A percentile compares a stretch with the other conserved stretches of the same genome.
Evolutionary conservation across 1,139 yeast genomes (phyloP).

Genomic region (Hansenula sp.): DNA sequence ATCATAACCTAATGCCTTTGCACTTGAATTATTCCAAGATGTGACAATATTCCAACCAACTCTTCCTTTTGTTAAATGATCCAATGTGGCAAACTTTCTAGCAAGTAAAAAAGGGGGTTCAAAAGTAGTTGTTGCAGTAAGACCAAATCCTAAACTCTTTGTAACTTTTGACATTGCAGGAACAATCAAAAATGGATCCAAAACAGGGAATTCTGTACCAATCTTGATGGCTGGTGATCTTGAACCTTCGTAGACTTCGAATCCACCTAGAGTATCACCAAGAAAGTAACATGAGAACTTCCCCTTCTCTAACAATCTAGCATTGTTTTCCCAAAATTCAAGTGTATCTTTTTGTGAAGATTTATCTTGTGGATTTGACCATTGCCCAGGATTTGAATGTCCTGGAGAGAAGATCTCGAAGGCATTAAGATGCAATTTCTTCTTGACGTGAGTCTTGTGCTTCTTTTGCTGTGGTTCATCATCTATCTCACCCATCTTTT

Average conservation of each 20-base stretch:
- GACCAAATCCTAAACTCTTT: conserved; percentile 32
- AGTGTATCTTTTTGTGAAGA: conserved; percentile 30
- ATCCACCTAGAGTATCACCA: conserved; percentile 42
- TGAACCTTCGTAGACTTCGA: conserved; percentile 38
- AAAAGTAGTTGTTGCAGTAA: conserved; percentile 37
- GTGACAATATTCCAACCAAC: conserved; percentile 42
- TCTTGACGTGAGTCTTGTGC: conserved; percentile 3
- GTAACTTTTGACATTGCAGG: conserved; percentile 40
- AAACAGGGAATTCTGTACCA: conserved; percentile 38
- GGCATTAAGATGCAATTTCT: conserved; percentile 7
- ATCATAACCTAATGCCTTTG: conserved; percentile 33
- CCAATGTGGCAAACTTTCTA: conserved; percentile 36
- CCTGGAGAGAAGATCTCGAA: conserved; percentile 10
- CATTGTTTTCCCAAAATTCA: conserved; percentile 39
- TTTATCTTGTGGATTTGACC: conserved; percentile 39
- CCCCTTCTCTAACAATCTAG: conserved; percentile 37
- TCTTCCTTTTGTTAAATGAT: conserved; percentile 37
- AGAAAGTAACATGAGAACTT: conserved; percentile 39
- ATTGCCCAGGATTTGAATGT: conserved; percentile 28
- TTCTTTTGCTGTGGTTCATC: conserved; percentile 1
- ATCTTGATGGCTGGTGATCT: conserved; percentile 34
- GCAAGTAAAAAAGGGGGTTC: conserved; percentile 38
- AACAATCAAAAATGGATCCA: conserved; percentile 36
- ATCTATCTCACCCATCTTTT: too few species aligned
- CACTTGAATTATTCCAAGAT: conserved; percentile 37